Percentiles rank a stretch among this genome's conserved stretches.
Evolutionary conservation across 768 basidiomycete species (phyloP).

Genomic region (Kwoniella botswanensis): DNA sequence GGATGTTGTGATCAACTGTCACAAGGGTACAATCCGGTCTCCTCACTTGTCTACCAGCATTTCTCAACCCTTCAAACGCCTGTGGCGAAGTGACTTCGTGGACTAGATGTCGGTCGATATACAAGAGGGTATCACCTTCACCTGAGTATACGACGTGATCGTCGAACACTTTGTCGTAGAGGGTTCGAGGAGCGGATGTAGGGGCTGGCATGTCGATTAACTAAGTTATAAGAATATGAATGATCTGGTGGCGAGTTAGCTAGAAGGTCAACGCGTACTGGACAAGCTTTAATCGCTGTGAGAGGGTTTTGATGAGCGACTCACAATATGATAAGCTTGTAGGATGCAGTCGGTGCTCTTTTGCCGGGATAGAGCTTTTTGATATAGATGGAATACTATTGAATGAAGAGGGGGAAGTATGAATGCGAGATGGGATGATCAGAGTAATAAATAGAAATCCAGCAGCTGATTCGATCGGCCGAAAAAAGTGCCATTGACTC

Average conservation of each 20-base stretch:
- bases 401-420: constrained; percentile 12
- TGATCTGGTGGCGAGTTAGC: constrained; percentile 22
- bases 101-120: constrained; percentile 67
- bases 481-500: constrained; percentile 3
- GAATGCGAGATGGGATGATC: background rate
- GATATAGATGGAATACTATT: constrained; percentile 13
- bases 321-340: constrained; percentile 3
- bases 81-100: constrained; percentile 95
- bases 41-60: constrained; percentile 75
- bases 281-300: too few relatives aligned
- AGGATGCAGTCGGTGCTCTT: constrained; percentile 1
- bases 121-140: constrained; percentile 59
- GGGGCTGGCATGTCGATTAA: constrained; percentile 64
- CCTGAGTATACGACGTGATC: constrained; percentile 82
- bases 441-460: constrained; percentile 3
- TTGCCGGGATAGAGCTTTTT: background rate
- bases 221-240: background rate
- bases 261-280: background rate
- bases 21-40: constrained; percentile 87
- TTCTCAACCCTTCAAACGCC: constrained; percentile 84
- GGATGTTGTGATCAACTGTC: constrained; percentile 86
- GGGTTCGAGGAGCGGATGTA: constrained; percentile 73
- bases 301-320: constrained; percentile 1
- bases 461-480: constrained; percentile 5
- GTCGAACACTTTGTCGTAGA: constrained; percentile 98